Evolutionary conservation across 331 rosid species (phyloP).

Genomic region (Malus hybrid): DNA sequence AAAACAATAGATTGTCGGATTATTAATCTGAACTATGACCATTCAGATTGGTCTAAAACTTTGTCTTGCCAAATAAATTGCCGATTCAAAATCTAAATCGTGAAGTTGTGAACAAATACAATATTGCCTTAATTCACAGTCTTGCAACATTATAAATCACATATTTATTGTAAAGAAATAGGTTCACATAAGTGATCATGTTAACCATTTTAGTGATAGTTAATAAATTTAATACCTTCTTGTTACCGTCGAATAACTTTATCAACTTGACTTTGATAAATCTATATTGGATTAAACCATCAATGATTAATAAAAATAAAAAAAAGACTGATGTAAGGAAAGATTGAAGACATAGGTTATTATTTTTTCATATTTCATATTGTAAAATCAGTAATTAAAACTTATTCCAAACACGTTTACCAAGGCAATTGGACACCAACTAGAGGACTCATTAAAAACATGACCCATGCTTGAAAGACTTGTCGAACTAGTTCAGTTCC

Average conservation of each 20-base stretch:
- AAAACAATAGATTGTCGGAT: too few relatives aligned
- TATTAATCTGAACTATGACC: too few relatives aligned
- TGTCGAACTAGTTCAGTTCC: too few relatives aligned
- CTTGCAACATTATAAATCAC: not conserved
- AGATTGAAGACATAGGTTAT: too few relatives aligned
- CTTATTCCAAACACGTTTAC: not conserved
- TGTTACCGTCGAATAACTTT: not conserved
- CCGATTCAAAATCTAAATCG: not conserved
- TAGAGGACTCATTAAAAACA: not conserved
- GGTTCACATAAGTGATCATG: not conserved
- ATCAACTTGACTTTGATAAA: not conserved
- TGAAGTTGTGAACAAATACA: not conserved
- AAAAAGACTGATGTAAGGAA: too few relatives aligned
- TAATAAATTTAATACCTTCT: not conserved
- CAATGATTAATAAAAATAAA: too few relatives aligned
- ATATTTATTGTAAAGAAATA: too few relatives aligned
- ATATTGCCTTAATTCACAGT: not conserved
- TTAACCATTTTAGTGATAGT: not conserved
- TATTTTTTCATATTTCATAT: too few relatives aligned
- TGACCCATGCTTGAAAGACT: not conserved
- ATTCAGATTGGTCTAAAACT: too few relatives aligned
- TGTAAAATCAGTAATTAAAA: too few relatives aligned
- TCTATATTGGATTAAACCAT: too few relatives aligned
- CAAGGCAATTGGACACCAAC: not conserved
- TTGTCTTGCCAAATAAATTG: too few relatives aligned